Conservation (phyloP, 2,329 filamentous ascomycete species). For the Sphaerulina musiva region DNA sequence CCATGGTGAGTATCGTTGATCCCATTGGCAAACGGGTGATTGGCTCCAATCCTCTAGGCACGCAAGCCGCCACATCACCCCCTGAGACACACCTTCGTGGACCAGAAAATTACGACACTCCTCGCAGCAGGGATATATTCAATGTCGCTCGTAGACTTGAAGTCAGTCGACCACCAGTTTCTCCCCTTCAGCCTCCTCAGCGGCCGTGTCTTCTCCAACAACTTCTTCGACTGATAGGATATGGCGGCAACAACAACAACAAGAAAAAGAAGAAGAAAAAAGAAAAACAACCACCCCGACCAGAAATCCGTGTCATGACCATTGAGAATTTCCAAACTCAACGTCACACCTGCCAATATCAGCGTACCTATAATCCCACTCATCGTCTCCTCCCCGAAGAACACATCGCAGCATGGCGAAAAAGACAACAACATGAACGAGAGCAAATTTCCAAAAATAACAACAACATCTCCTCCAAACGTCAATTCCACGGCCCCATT, state of each 20-base stretch:
- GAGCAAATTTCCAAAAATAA: neutral
- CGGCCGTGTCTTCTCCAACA: neutral
- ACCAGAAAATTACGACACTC: conserved; percentile 7
- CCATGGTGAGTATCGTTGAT: conserved; percentile 5
- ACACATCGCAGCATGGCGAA: neutral
- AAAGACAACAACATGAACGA: neutral
- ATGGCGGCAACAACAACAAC: neutral
- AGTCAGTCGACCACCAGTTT: neutral
- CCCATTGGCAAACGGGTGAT: neutral
- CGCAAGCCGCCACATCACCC: neutral
- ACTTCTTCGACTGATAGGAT: neutral
- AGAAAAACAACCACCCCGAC: neutral
- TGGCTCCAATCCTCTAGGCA: neutral
- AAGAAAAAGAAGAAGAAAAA: neutral
- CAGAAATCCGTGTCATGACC: neutral
- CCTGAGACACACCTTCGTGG: neutral
- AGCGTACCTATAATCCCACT: neutral
- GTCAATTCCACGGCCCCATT: conserved; percentile 1
- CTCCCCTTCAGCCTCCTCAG: neutral
- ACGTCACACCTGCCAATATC: neutral
- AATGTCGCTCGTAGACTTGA: neutral
- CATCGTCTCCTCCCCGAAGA: conserved; percentile 5
- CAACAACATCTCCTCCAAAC: neutral
- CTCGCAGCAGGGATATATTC: conserved; percentile 6
- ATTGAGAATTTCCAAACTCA: neutral